Evolutionary conservation across 163 green algal genomes (phyloP).

Genomic region (Scenedesmus sp.): DNA sequence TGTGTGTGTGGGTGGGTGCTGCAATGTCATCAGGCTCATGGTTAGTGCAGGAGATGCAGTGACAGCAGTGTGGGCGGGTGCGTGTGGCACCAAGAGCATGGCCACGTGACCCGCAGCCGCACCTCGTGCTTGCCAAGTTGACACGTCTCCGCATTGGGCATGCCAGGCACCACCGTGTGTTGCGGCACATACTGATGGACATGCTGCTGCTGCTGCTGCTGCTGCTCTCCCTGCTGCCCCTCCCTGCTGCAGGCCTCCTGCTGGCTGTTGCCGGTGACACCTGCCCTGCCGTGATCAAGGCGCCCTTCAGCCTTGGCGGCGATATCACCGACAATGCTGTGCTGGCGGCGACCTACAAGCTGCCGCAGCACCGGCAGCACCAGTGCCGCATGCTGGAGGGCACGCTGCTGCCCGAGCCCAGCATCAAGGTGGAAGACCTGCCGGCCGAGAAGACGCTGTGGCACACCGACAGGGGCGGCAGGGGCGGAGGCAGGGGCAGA

Average conservation of each 20-base stretch:
- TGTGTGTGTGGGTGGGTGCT: no score
- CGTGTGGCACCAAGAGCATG: no score
- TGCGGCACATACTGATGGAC: neutral
- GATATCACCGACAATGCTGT: conserved; percentile 84
- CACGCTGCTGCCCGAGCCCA: conserved; percentile 25
- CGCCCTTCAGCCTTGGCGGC: conserved; percentile 79
- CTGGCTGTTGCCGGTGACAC: conserved; percentile 79
- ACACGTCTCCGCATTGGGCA: no score
- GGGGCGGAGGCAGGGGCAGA: conserved; percentile 34
- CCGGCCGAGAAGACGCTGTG: conserved; percentile 77
- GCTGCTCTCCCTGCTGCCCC: neutral
- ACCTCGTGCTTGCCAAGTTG: no score
- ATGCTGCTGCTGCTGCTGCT: neutral
- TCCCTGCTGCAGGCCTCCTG: conserved; percentile 67
- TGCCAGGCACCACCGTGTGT: conserved; percentile 72
- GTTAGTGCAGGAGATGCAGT: no score
- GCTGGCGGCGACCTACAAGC: conserved; percentile 76
- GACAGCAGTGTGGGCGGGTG: no score
- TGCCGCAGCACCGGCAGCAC: conserved; percentile 76
- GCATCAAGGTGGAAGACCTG: conserved; percentile 64
- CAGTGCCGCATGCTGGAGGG: conserved; percentile 65
- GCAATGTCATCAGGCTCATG: no score
- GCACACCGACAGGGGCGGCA: conserved; percentile 75
- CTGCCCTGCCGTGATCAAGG: conserved; percentile 80
- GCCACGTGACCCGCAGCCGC: no score